Conservation (phyloP, 306 rosid genomes). For the Astragalus membranaceus region DNA sequence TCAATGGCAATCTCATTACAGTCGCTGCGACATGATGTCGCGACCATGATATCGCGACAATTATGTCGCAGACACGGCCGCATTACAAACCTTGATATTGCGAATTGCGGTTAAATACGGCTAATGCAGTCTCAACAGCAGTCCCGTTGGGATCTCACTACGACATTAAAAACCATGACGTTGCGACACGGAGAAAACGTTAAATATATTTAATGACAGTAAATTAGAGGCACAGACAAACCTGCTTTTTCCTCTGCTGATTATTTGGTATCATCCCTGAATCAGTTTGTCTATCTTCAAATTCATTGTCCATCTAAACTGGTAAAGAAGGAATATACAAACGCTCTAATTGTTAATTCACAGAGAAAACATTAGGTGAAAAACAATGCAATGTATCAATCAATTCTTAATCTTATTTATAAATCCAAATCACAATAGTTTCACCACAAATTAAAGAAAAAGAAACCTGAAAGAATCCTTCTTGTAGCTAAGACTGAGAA, state of each 20-base stretch:
- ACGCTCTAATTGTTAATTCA: not conserved
- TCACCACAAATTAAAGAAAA: not conserved
- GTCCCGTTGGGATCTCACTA: no score
- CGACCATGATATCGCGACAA: no score
- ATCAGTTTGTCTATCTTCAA: conserved; percentile 18
- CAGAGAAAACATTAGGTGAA: not conserved
- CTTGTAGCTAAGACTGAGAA: conserved; percentile 30
- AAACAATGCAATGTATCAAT: conserved; percentile 8
- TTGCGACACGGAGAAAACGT: no score
- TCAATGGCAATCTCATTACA: no score
- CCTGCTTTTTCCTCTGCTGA: conserved; percentile 38
- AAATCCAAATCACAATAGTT: conserved; percentile 2
- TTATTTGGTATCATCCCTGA: conserved; percentile 23
- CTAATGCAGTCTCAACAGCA: no score
- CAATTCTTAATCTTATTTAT: not conserved
- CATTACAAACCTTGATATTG: no score
- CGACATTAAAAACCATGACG: no score
- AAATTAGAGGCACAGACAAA: conserved; percentile 3
- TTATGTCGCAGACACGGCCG: no score
- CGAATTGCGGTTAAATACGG: no score
- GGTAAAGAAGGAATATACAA: not conserved
- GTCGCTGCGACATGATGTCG: no score
- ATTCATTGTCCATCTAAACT: conserved; percentile 35
- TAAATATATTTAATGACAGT: not conserved
- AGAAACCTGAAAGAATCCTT: conserved; percentile 41